Conservation (phyloP, 73 alveolate species). For the Blepharisma japonicum region DNA sequence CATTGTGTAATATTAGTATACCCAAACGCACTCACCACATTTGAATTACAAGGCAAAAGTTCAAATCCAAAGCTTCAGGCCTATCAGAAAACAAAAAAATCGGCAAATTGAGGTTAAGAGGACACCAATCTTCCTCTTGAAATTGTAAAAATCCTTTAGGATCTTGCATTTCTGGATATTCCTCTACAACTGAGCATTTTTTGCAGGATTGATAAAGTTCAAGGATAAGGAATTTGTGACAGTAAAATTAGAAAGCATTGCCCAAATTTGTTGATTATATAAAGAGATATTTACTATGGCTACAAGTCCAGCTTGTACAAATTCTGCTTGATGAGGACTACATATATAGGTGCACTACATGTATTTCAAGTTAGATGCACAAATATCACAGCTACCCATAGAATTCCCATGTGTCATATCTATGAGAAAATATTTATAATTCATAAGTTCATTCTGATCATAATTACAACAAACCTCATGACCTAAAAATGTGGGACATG, state of each 20-base stretch:
- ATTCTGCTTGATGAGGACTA: constrained; percentile 12
- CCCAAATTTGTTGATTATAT: background rate
- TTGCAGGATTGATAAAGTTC: constrained; percentile 26
- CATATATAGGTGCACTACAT: constrained; percentile 20
- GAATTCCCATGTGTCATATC: constrained; percentile 8
- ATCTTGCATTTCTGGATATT: constrained; percentile 6
- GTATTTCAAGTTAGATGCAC: constrained; percentile 29
- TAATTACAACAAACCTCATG: constrained; percentile 26
- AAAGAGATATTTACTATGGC: constrained; percentile 11
- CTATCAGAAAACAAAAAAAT: background rate
- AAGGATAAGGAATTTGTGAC: background rate
- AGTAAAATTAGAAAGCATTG: background rate
- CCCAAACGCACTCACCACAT: constrained; percentile 9
- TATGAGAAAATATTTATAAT: background rate
- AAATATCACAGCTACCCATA: constrained; percentile 32
- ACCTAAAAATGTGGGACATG: constrained; percentile 26
- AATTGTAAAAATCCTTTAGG: constrained; percentile 27
- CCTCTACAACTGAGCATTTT: constrained; percentile 3
- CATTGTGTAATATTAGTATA: background rate
- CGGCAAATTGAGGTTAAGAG: background rate
- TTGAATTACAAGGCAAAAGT: background rate
- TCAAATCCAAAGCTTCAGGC: background rate
- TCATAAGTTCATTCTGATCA: constrained; percentile 16
- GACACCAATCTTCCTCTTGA: constrained; percentile 19
- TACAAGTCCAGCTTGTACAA: constrained; percentile 14